phyloP scores from a whole-genome alignment of 1,284 basidiomycete species.

The Marasmius sp. region DNA sequence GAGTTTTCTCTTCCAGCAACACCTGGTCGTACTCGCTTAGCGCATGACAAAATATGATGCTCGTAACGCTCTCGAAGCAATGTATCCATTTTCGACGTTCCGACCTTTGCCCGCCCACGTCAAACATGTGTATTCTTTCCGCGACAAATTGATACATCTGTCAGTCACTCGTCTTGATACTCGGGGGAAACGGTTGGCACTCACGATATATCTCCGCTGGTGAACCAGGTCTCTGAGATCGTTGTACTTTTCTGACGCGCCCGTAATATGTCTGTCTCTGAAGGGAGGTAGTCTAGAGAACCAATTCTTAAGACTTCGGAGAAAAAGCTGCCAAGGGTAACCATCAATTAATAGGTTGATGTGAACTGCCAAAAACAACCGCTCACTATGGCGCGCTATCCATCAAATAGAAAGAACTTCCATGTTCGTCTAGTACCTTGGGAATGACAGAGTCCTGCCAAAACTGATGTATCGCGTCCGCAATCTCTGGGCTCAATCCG shows the following conservation, averaged over 20 bases:
- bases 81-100: constrained; percentile 97
- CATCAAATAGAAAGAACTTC: constrained; percentile 93
- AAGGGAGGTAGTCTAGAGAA: constrained; percentile 77
- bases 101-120: constrained; percentile 90
- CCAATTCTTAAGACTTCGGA: constrained; percentile 82
- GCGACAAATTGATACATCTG: neutral
- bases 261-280: constrained; percentile 85
- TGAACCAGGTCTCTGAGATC: constrained; percentile 87
- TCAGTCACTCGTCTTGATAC: no score
- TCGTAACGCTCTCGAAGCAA: constrained; percentile 92
- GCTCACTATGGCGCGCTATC: constrained; percentile 88
- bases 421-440: constrained; percentile 78
- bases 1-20: neutral
- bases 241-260: constrained; percentile 91
- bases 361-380: neutral
- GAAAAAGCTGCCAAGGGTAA: constrained; percentile 79
- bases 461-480: constrained; percentile 76
- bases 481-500: constrained; percentile 58
- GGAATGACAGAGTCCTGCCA: constrained; percentile 93
- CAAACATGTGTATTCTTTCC: constrained; percentile 88
- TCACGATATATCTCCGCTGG: constrained; percentile 66
- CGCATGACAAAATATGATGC: constrained; percentile 94
- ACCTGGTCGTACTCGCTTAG: constrained; percentile 90
- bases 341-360: constrained; percentile 35
- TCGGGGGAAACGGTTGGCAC: constrained; percentile 30